These are phyloP conservation scores for Aspergillus hancockii DNA, from an alignment of 495 filamentous ascomycete genomes.

Conservation along the genomic window DNA sequence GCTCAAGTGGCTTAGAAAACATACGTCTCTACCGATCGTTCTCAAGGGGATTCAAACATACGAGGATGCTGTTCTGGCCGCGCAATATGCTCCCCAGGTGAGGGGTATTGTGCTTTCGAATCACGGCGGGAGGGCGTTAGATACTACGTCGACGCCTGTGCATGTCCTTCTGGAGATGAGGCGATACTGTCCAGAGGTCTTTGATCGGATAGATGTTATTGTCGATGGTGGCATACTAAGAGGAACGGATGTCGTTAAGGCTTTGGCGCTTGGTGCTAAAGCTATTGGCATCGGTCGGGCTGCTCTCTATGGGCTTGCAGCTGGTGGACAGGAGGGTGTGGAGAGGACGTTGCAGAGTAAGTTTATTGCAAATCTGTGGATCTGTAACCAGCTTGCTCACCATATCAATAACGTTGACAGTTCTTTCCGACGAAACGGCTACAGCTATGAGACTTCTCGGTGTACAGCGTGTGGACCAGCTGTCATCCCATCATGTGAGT, in stretches of 20 bases:
- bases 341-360: constrained; percentile 1
- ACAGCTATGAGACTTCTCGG: constrained; percentile 13
- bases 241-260: constrained; percentile 16
- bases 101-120: constrained; percentile 62
- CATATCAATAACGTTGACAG: not conserved
- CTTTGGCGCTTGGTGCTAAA: constrained; percentile 13
- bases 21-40: constrained; percentile 80
- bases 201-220: constrained; percentile 5
- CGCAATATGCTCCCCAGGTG: constrained; percentile 66
- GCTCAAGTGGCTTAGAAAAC: too few species aligned
- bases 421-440: constrained; percentile 10
- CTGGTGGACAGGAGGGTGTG: constrained; percentile 2
- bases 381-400: not conserved
- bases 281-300: constrained; percentile 8
- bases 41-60: constrained; percentile 93
- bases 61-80: constrained; percentile 84
- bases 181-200: constrained; percentile 4
- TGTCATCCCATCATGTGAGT: constrained; percentile 10
- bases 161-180: constrained; percentile 9
- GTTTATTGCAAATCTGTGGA: not conserved
- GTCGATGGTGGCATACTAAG: constrained; percentile 13
- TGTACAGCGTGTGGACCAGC: constrained; percentile 5
- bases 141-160: not conserved
- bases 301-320: constrained; percentile 8
- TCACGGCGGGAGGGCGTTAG: constrained; percentile 13